A percentile compares a stretch with the other conserved stretches of the same genome.
Evolutionary conservation across 352 stramenopile genomes (phyloP).

Genomic region (Globisporangium echinulatum): DNA sequence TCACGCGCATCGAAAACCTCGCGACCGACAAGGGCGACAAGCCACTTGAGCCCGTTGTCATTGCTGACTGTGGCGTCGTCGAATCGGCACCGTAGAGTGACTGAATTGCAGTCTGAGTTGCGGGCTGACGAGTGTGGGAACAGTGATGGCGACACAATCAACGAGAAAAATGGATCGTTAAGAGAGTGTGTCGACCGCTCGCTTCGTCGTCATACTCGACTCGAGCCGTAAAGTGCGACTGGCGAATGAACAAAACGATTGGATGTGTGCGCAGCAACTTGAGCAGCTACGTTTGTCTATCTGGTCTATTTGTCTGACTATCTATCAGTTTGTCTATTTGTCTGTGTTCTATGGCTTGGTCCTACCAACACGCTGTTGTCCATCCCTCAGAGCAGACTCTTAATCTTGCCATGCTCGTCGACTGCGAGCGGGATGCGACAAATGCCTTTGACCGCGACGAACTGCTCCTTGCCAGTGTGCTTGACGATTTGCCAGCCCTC

Average conservation of each 20-base stretch:
- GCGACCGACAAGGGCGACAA: conserved; percentile 90
- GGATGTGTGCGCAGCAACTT: too few relatives aligned
- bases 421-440: conserved; percentile 10
- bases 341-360: too few relatives aligned
- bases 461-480: conserved; percentile 5
- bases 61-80: conserved; percentile 94
- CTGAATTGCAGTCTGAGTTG: neutral
- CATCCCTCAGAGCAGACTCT: conserved; percentile 2
- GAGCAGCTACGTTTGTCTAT: too few relatives aligned
- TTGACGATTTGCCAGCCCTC: conserved; percentile 27
- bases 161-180: neutral
- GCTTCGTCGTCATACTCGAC: too few relatives aligned
- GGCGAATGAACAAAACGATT: too few relatives aligned
- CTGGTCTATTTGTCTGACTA: too few relatives aligned
- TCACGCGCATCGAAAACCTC: conserved; percentile 91
- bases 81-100: conserved; percentile 16
- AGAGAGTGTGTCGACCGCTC: neutral
- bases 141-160: neutral
- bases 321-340: too few relatives aligned
- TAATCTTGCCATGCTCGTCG: conserved; percentile 9
- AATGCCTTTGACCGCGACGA: conserved; percentile 9
- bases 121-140: neutral
- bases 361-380: too few relatives aligned
- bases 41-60: conserved; percentile 87
- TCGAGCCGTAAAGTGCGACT: too few relatives aligned